Base-by-base conservation (phyloP, 2,329 filamentous ascomycete genomes). In the Ustulina deusta region DNA sequence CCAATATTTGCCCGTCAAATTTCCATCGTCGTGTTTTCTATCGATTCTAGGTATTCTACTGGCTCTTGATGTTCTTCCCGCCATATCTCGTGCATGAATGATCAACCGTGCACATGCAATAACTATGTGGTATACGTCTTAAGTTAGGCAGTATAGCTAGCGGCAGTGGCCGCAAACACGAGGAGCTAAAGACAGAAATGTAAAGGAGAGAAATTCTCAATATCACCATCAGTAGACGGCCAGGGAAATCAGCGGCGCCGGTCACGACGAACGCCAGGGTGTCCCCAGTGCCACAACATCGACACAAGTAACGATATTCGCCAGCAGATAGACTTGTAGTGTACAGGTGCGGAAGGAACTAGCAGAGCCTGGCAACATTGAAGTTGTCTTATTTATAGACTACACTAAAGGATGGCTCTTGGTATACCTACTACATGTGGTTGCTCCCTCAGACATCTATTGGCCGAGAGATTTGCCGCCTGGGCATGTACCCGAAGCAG, bases 341-440 rank as follows among this genome's bases (percentile, higher is more conserved):
- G n/a, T 61, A 59, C 49, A 36, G 15, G 15, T 68, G 25, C 34
- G 49, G 40, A 65, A 49, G 22, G 42, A 36, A 46, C 15, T n/a
- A 25, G 29, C 38, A 40, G 38, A 61, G 15, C 40, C 36, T 38
- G 62, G 36, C 7, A 51, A 42, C 13, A 27, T 61, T 22, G 44
- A 68, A 34, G n/a, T 54, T 29, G 38, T 65, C 20, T 63, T 57
- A 44, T 65, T 22, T 25, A 61, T 57, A 42, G 56, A 34, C 17
- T 61, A 42, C n/a, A 52, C 46, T 27, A 9, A 29, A 6, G 27
- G 22, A 34, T 17, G 34, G 36, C 17, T 68, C 42, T 27, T 42
- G n/a, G n/a, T n/a, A n/a, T n/a, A n/a, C n/a, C n/a, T n/a, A 29
- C 49, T 38, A 34, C 2, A 52, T 25, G 15, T 63, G n/a, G 36